Conservation (phyloP, 208 protist species). For the Acanthamoeba sp. region DNA sequence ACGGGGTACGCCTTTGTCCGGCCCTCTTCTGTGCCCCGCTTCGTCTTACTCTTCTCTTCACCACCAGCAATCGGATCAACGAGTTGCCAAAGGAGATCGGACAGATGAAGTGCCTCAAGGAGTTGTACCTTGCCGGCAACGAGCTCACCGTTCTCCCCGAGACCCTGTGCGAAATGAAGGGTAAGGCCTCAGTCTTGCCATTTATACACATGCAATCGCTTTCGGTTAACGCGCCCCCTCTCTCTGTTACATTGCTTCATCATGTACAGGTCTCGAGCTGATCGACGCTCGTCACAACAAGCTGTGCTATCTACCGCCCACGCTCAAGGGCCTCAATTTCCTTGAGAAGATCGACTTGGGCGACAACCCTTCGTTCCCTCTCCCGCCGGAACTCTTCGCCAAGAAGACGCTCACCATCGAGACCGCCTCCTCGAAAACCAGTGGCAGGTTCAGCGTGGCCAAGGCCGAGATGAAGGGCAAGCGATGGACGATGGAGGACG, state of each 20-base stretch:
- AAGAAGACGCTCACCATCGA: constrained; percentile 21
- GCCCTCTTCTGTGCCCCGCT: background rate
- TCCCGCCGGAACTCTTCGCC: background rate
- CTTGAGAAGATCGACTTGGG: background rate
- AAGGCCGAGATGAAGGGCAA: constrained; percentile 61
- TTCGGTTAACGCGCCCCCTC: too few species aligned
- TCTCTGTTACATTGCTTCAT: too few species aligned
- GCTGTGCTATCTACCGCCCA: background rate
- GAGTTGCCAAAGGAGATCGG: constrained; percentile 26
- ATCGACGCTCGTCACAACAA: constrained; percentile 16
- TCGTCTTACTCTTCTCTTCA: background rate
- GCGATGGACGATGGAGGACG: constrained; percentile 84
- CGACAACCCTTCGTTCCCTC: background rate
- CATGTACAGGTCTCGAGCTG: background rate
- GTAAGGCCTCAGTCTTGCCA: background rate
- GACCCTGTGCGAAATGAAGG: background rate
- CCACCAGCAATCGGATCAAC: background rate
- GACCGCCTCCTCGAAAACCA: background rate
- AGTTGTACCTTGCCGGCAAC: constrained; percentile 45
- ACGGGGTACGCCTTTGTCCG: background rate
- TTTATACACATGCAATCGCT: too few species aligned
- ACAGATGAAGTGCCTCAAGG: constrained; percentile 23
- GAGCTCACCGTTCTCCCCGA: constrained; percentile 9
- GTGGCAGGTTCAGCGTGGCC: background rate
- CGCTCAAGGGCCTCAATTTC: constrained; percentile 18